These are phyloP conservation scores for Gryganskiella cystojenkinii DNA, from an alignment of 192 early-diverging fungal genomes.

Conservation along the genomic window DNA sequence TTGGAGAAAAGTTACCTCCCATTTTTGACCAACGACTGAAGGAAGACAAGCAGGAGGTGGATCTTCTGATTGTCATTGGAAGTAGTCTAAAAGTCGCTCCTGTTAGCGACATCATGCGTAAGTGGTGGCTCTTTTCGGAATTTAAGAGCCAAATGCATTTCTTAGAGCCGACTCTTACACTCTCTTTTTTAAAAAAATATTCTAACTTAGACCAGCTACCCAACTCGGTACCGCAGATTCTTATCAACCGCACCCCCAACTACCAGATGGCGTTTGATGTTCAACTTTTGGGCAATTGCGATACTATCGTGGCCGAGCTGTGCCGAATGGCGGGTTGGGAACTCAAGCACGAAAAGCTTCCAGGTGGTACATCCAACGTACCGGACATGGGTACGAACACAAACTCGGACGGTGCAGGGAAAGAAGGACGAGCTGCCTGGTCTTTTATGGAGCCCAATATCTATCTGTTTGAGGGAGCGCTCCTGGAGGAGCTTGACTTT, in stretches of 20 bases:
- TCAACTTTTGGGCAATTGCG: constrained; percentile 87
- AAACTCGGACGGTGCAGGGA: constrained; percentile 34
- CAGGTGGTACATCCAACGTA: constrained; percentile 58
- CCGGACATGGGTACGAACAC: constrained; percentile 30
- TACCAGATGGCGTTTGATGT: constrained; percentile 90
- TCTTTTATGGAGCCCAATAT: constrained; percentile 35
- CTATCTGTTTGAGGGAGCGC: constrained; percentile 66
- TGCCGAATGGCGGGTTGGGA: constrained; percentile 83
- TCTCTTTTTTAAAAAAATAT: neutral
- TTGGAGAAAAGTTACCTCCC: constrained; percentile 93
- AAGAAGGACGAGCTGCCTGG: constrained; percentile 27
- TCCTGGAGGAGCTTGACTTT: constrained; percentile 24
- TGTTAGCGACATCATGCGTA: constrained; percentile 89
- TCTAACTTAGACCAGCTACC: constrained; percentile 74
- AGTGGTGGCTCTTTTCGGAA: neutral
- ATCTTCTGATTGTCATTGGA: constrained; percentile 97
- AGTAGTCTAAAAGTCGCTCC: constrained; percentile 95
- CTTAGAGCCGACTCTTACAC: neutral
- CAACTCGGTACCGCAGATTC: constrained; percentile 87
- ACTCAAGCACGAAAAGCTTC: constrained; percentile 70
- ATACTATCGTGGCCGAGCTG: constrained; percentile 85
- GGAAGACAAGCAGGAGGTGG: constrained; percentile 79
- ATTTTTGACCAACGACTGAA: constrained; percentile 81
- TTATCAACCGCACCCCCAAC: constrained; percentile 93
- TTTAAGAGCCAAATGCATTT: neutral